Conservation (phyloP, 106 monocot genomes). For the Allium cepa region DNA sequence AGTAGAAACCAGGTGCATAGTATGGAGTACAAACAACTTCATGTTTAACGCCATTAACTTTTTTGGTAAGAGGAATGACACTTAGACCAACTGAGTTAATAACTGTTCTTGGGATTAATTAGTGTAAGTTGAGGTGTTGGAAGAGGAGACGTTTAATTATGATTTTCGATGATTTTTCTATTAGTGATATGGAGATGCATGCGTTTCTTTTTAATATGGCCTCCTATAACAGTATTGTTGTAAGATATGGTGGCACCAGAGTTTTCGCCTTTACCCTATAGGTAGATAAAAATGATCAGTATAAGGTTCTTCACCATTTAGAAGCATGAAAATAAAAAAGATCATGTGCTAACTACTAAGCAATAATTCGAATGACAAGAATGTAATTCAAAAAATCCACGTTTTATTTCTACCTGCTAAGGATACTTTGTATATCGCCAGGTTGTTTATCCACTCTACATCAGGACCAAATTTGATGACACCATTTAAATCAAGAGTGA, state of each 20-base stretch:
- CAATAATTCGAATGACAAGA: too few relatives aligned
- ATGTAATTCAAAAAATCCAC: too few relatives aligned
- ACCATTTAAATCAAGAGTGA: slow-evolving; percentile 79
- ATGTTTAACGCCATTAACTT: slow-evolving; percentile 55
- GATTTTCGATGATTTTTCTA: slow-evolving; percentile 42
- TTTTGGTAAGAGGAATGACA: slow-evolving; percentile 76
- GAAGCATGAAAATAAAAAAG: too few relatives aligned
- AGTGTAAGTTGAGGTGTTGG: slow-evolving; percentile 63
- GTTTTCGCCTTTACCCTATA: too few relatives aligned
- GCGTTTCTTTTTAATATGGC: slow-evolving; percentile 40
- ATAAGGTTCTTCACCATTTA: too few relatives aligned
- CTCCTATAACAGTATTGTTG: slow-evolving; percentile 19
- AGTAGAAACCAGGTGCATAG: slow-evolving; percentile 93
- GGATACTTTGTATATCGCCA: slow-evolving; percentile 59
- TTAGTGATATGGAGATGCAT: slow-evolving; percentile 63
- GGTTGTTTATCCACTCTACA: too few relatives aligned
- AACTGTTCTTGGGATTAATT: slow-evolving; percentile 57
- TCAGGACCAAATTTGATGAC: slow-evolving; percentile 79
- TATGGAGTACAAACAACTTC: slow-evolving; percentile 45
- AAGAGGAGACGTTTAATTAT: slow-evolving; percentile 13
- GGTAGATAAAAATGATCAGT: too few relatives aligned
- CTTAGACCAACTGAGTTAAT: slow-evolving; percentile 87
- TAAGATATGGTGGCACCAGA: too few relatives aligned
- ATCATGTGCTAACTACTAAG: too few relatives aligned
- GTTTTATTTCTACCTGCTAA: slow-evolving; percentile 70